Conservation (phyloP, 805 yeast species). For the Vanderwaltozyma verrucispora region DNA sequence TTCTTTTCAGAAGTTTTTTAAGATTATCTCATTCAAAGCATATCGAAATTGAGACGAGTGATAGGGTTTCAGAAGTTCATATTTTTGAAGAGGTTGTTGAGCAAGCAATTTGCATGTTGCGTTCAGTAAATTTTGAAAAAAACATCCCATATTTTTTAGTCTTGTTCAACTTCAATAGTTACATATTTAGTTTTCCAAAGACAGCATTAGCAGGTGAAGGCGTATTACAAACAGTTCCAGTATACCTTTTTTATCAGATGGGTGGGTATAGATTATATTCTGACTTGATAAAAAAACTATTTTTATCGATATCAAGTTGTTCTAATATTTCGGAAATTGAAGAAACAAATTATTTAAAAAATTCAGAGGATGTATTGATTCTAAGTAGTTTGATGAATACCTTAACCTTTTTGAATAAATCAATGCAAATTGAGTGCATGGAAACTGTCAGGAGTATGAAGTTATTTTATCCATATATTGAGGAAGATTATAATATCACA, state of each 20-base stretch:
- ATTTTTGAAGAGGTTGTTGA: conserved; percentile 29
- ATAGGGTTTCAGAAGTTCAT: conserved; percentile 34
- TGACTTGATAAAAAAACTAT: conserved; percentile 12
- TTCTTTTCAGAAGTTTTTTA: conserved; percentile 34
- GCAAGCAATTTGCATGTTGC: conserved; percentile 23
- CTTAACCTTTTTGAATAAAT: conserved; percentile 37
- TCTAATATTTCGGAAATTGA: conserved; percentile 25
- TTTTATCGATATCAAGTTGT: conserved; percentile 16
- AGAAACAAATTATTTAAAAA: conserved; percentile 29
- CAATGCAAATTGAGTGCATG: conserved; percentile 31
- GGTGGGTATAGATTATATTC: conserved; percentile 34
- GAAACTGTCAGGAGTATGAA: conserved; percentile 19
- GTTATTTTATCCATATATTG: conserved; percentile 14
- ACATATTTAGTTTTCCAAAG: conserved; percentile 27
- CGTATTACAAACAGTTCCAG: conserved; percentile 29
- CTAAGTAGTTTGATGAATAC: conserved; percentile 34
- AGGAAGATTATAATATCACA: conserved; percentile 18
- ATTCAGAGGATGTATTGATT: conserved; percentile 29
- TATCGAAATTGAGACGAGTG: conserved; percentile 17
- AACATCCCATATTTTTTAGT: conserved; percentile 29
- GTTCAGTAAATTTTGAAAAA: conserved; percentile 12
- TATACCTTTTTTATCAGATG: conserved; percentile 40
- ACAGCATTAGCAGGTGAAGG: conserved; percentile 21
- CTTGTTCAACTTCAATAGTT: conserved; percentile 29
- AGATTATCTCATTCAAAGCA: conserved; percentile 37